These are phyloP conservation scores for Mollisia scopiformis DNA, from an alignment of 2,329 filamentous ascomycete species.

Conservation along the genomic window DNA sequence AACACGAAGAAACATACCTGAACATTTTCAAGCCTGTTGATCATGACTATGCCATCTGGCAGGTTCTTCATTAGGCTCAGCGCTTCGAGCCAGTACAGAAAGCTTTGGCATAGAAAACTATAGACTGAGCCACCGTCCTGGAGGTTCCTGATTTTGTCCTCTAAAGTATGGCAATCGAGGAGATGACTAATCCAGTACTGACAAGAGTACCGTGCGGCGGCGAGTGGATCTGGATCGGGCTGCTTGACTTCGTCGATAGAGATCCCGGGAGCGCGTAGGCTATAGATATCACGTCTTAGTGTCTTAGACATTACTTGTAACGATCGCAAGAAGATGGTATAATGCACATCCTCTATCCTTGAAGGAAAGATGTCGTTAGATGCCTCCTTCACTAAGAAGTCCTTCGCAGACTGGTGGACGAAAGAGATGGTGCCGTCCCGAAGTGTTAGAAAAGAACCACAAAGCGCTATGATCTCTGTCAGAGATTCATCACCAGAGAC, in stretches of 20 bases:
- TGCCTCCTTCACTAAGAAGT: slow-evolving; percentile 32
- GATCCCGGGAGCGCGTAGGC: slow-evolving; percentile 29
- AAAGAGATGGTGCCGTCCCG: slow-evolving; percentile 28
- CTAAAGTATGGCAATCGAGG: slow-evolving; percentile 21
- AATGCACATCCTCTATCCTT: slow-evolving; percentile 33
- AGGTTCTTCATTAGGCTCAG: slow-evolving; percentile 29
- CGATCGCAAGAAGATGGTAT: slow-evolving; percentile 39
- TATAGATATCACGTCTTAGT: slow-evolving; percentile 42
- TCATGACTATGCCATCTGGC: slow-evolving; percentile 21
- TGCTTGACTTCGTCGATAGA: slow-evolving; percentile 27
- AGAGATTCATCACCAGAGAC: slow-evolving; percentile 40
- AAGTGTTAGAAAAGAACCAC: slow-evolving; percentile 39
- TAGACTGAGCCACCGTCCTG: slow-evolving; percentile 8
- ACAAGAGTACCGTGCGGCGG: slow-evolving; percentile 31
- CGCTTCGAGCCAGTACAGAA: slow-evolving; percentile 18
- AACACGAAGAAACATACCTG: no score
- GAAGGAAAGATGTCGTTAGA: slow-evolving; percentile 34
- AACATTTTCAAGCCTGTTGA: slow-evolving; percentile 28
- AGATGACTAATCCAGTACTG: slow-evolving; percentile 40
- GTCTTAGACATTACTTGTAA: slow-evolving; percentile 35
- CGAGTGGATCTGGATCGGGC: slow-evolving; percentile 33
- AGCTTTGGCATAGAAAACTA: slow-evolving; percentile 11
- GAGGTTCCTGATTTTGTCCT: slow-evolving; percentile 3
- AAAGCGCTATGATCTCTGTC: slow-evolving; percentile 29
- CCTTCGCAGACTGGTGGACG: slow-evolving; percentile 38